phyloP scores from a whole-genome alignment of 2,329 filamentous ascomycete species.

The Exophiala sideris region DNA sequence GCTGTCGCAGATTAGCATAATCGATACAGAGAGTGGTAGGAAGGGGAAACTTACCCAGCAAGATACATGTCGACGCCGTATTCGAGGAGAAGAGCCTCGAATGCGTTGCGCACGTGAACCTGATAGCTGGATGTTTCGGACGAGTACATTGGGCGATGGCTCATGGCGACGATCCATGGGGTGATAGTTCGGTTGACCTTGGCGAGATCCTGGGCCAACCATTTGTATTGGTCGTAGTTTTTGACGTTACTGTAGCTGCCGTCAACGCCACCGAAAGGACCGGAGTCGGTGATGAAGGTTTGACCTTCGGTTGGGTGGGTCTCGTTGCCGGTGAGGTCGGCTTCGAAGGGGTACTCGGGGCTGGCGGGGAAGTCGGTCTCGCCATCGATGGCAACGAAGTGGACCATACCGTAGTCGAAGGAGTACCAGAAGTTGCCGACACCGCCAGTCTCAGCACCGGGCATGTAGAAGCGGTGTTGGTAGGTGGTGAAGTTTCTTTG shows the following conservation, averaged over 20 bases:
- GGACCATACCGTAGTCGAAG: constrained; percentile 54
- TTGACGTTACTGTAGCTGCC: constrained; percentile 41
- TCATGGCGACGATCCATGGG: constrained; percentile 50
- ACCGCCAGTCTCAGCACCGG: constrained; percentile 46
- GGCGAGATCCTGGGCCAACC: constrained; percentile 46
- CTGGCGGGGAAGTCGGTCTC: constrained; percentile 52
- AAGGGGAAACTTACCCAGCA: constrained; percentile 32
- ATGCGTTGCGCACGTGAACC: constrained; percentile 43
- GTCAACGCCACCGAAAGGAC: constrained; percentile 48
- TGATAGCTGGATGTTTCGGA: constrained; percentile 46
- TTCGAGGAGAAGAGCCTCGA: constrained; percentile 44
- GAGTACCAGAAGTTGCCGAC: constrained; percentile 55
- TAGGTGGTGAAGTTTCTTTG: constrained; percentile 53
- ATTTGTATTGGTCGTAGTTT: constrained; percentile 48
- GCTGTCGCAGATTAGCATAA: constrained; percentile 27
- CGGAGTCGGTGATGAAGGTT: constrained; percentile 48
- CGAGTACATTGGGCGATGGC: constrained; percentile 50
- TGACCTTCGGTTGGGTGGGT: constrained; percentile 40
- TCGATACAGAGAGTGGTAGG: neutral
- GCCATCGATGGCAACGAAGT: constrained; percentile 48
- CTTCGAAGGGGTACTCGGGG: constrained; percentile 45
- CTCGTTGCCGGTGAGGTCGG: constrained; percentile 43
- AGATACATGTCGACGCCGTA: constrained; percentile 49
- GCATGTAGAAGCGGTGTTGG: constrained; percentile 53
- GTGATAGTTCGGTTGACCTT: constrained; percentile 47